phyloP scores from a whole-genome alignment of 78 protist species.

The Dictyostelium brefeldianum region DNA sequence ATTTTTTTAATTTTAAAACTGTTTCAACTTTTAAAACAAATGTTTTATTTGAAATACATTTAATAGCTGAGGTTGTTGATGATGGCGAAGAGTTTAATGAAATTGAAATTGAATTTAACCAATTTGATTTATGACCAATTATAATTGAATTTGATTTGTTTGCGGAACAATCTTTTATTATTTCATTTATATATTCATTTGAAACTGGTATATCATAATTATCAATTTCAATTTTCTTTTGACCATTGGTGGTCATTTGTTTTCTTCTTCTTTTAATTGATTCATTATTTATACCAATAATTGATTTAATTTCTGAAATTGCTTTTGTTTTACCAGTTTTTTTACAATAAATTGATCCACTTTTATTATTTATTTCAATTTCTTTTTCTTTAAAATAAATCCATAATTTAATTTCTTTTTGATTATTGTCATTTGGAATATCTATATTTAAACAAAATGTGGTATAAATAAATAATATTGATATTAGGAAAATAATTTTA shows the following conservation, averaged over 20 bases:
- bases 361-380: not conserved
- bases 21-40: constrained; percentile 32
- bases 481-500: no score
- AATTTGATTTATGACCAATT: constrained; percentile 20
- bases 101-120: constrained; percentile 62
- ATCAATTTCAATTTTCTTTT: not conserved
- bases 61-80: not conserved
- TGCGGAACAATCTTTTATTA: not conserved
- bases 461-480: no score
- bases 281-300: not conserved
- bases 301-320: not conserved
- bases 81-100: not conserved
- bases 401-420: constrained; percentile 4
- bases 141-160: not conserved
- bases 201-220: constrained; percentile 40
- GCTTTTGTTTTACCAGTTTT: no score
- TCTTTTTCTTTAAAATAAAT: not conserved
- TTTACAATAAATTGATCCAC: not conserved
- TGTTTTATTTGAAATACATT: constrained; percentile 20
- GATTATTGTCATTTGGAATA: not conserved
- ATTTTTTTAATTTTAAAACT: constrained; percentile 20
- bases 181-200: not conserved
- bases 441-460: no score
- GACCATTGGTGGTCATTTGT: not conserved
- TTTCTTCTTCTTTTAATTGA: constrained; percentile 33